Evolutionary conservation across 2,329 filamentous ascomycete genomes (phyloP), one percentile per base, ranked within the genome.

Genomic region (Epichloe coenophiala): DNA sequence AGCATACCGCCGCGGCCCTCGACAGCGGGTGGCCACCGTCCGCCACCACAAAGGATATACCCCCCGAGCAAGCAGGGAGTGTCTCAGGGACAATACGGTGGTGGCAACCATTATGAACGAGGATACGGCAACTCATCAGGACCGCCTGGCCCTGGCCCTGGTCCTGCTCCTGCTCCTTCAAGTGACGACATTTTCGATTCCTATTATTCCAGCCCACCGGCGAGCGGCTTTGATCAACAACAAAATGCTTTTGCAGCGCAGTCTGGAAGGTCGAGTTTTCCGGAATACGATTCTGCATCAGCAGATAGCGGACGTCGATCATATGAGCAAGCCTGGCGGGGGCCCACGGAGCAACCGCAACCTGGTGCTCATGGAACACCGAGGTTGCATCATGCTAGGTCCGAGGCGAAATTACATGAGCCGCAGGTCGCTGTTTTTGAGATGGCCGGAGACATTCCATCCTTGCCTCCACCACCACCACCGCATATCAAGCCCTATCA

Each of bases 401-500:
- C 83, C 11, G 83, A 86, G 60, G 81, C 83, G 33, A 77, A 85
- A 59, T 66, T 85, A 51, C 73, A 78, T 37, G 74, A 80, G 56
- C 74, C 77, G 3, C 80, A 86, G 58, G 73, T 79, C 2, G 85
- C 84, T 8, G 75, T 86, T 1, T 88, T 88, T 57, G 86, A 88
- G 59, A 84, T 90, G 75, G 81, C 78, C 2, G 75, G 70, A 27
- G 81, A 86, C 57, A 71, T 73, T 19, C 79, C 78, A 21, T 69
- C 72, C 3, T 65, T 82, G 33, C 80, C 81, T 11, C 71, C 68
- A 40, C 71, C 68, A 40, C n/a, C n/a, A n/a, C 67, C 73, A 60
- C 74, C 67, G 50, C 53, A 58, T 13, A 55, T 62, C 48, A 49
- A 61, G 52, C 53, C 61, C 23, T 65, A 64, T 45, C 63, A 59